Evolutionary conservation across 1,139 yeast species (phyloP), one percentile per base, ranked within the genome.

Genomic region (Geotrichum aggregatum): DNA sequence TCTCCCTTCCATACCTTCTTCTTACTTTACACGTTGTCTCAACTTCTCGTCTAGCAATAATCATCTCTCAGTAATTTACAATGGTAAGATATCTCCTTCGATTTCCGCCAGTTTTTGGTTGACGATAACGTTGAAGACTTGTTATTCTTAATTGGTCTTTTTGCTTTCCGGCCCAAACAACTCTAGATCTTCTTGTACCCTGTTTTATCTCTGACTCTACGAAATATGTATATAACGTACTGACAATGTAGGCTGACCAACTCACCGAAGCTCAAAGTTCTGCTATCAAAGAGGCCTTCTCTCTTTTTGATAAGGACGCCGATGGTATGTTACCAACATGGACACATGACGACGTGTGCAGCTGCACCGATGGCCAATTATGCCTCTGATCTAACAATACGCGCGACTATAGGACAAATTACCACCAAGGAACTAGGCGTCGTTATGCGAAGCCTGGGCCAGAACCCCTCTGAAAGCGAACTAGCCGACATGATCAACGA

Each of bases 391-490:
- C 50, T 35, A 50, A 49, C 35, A 24, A 19, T n/a, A 19, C 34
- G 8, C 7, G 40, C 16, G 22, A 36, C 22, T 44, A n/a, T n/a
- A 64, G 67, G 70, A 46, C 67, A 88, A 69, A 92, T 92, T 75
- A 89, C 97, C 58, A 87, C 96, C 64, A 83, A 87, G 67, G 98
- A 92, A 72, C 78, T 92, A 64, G 98, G 98, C 61, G 89, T 97
- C 8, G 98, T 92, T 53, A 92, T 92, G 98, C 84, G 98, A 73
- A 87, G 97, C 16, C 77, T 92, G 67, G 98, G 98, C 46, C 95
- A 89, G 72, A 91, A 91, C 67, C 98, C 98, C 30, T 84, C 96
- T 41, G 98, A 92, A 71, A 83, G 91, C 61, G 98, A 92, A 71
- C 83, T 92, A 64, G 85, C 92, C 49, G 98, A 92, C 68, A 84